phyloP scores from a whole-genome alignment of 176 grass and related monocot species.

The Hsuehochloa calcarea region DNA sequence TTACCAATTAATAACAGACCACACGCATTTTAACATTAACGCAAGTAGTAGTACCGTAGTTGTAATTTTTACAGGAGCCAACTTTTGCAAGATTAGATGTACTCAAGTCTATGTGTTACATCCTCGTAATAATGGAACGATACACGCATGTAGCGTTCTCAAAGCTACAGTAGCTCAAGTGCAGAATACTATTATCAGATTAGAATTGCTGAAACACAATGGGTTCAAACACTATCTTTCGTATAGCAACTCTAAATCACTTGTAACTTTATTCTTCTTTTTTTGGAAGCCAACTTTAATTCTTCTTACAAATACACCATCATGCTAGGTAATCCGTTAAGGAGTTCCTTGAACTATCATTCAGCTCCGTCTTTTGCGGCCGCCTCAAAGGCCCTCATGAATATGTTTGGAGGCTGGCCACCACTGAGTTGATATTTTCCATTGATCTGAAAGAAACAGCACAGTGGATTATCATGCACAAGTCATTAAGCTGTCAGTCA shows the following conservation, averaged over 20 bases:
- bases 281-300: background rate
- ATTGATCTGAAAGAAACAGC: slow-evolving; percentile 57
- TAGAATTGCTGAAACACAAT: background rate
- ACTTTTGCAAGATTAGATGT: background rate
- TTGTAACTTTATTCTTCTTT: background rate
- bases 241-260: background rate
- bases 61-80: background rate
- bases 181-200: background rate
- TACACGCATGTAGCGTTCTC: background rate
- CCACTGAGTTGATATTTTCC: slow-evolving; percentile 77
- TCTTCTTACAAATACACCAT: background rate
- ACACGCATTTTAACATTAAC: background rate
- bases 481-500: background rate
- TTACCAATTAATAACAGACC: background rate
- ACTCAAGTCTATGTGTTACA: background rate
- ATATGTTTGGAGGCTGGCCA: slow-evolving; percentile 80
- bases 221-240: background rate
- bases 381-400: slow-evolving; percentile 59
- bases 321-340: background rate
- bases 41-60: background rate
- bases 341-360: slow-evolving; percentile 4
- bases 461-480: background rate
- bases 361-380: slow-evolving; percentile 42
- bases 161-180: background rate
- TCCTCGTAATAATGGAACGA: background rate